Percentiles rank a stretch among this genome's conserved stretches.
These are phyloP conservation scores for Orbilia oligospora DNA, from an alignment of 2,329 filamentous ascomycete genomes.

Conservation along the genomic window DNA sequence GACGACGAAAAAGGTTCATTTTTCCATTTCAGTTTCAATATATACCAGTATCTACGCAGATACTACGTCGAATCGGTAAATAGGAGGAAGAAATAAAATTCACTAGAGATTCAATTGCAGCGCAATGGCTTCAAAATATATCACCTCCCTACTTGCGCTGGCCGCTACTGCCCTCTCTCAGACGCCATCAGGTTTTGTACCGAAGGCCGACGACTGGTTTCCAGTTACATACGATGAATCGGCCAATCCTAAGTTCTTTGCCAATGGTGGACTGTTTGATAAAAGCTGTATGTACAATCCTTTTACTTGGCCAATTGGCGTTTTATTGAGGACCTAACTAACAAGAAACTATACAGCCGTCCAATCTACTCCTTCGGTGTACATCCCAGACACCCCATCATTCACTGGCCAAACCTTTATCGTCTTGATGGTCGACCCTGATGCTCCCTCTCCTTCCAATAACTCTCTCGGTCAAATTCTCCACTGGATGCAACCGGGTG, in stretches of 20 bases:
- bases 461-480: constrained; percentile 49
- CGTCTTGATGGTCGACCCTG: constrained; percentile 57
- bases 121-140: constrained; percentile 31
- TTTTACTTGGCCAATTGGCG: neutral
- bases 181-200: constrained; percentile 40
- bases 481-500: constrained; percentile 56
- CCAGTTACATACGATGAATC: constrained; percentile 44
- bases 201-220: constrained; percentile 23
- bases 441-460: constrained; percentile 53
- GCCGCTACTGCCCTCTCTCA: constrained; percentile 39
- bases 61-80: neutral
- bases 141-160: constrained; percentile 34
- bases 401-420: constrained; percentile 44
- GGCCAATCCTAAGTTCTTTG: constrained; percentile 39
- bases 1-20: neutral
- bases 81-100: neutral
- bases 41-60: neutral
- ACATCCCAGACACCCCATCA: constrained; percentile 21
- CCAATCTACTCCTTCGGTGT: constrained; percentile 40
- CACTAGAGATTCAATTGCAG: constrained; percentile 16
- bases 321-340: neutral
- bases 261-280: constrained; percentile 38
- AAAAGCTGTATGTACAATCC: constrained; percentile 35
- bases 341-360: constrained; percentile 23
- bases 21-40: neutral